Conservation (phyloP, 228 moss, liverwort and hornwort species). For the Sphagnum fallax region DNA sequence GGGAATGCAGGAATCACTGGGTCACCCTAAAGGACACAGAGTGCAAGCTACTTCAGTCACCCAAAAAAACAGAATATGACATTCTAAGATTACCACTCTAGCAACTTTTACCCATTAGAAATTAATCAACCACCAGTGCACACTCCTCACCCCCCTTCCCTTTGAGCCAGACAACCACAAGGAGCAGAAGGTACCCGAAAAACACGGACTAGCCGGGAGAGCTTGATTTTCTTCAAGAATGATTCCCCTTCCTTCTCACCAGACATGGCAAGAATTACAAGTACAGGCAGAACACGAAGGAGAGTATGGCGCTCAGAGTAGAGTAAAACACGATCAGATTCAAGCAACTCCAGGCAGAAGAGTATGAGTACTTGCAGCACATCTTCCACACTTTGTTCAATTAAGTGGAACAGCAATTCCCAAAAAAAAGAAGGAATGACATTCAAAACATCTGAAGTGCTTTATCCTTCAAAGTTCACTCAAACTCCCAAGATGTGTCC, state of each 20-base stretch:
- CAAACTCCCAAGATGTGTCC: too few species aligned
- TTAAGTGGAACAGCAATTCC: too few species aligned
- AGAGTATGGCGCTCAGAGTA: slow-evolving; percentile 82
- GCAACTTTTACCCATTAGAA: too few species aligned
- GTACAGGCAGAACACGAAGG: slow-evolving; percentile 71
- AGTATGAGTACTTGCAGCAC: slow-evolving; percentile 82
- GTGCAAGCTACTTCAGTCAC: background rate
- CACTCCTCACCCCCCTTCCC: background rate
- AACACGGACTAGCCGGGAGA: slow-evolving; percentile 68
- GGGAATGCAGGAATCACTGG: slow-evolving; percentile 92
- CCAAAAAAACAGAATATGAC: too few species aligned
- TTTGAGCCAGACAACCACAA: background rate
- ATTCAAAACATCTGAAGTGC: too few species aligned
- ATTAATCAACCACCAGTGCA: too few species aligned
- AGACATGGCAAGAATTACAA: slow-evolving; percentile 74
- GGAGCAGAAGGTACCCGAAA: slow-evolving; percentile 36
- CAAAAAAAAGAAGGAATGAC: too few species aligned
- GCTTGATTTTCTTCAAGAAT: slow-evolving; percentile 80
- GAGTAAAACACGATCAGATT: slow-evolving; percentile 78
- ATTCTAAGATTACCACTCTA: too few species aligned
- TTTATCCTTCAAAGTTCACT: too few species aligned
- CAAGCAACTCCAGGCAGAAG: slow-evolving; percentile 88
- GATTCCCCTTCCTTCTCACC: slow-evolving; percentile 87
- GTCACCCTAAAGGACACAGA: slow-evolving; percentile 43
- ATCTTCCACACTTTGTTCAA: slow-evolving; percentile 56